Evolutionary conservation across 352 stramenopile genomes (phyloP).

Genomic region (Phytophthora hybrid): DNA sequence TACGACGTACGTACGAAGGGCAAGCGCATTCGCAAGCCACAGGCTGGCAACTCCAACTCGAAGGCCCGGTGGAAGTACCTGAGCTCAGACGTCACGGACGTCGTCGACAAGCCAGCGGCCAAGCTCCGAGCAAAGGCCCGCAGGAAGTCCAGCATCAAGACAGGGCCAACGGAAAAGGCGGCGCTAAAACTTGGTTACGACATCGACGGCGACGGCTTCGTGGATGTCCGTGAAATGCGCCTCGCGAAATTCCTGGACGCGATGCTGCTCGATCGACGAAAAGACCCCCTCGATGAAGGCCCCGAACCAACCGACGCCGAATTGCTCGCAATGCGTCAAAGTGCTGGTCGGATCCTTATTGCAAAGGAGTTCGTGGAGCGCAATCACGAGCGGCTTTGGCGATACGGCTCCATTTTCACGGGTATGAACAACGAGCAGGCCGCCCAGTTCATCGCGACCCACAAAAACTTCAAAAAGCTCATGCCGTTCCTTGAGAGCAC

Average conservation of each 20-base stretch:
- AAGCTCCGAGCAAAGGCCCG: slow-evolving; percentile 24
- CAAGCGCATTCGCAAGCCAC: slow-evolving; percentile 66
- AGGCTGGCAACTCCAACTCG: slow-evolving; percentile 58
- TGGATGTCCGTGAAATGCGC: slow-evolving; percentile 76
- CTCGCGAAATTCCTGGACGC: slow-evolving; percentile 69
- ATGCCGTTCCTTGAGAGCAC: slow-evolving; percentile 68
- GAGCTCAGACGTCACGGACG: slow-evolving; percentile 54
- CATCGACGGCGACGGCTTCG: slow-evolving; percentile 70
- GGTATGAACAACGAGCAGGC: slow-evolving; percentile 65
- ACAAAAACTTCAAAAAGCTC: slow-evolving; percentile 76
- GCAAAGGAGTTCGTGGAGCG: slow-evolving; percentile 77
- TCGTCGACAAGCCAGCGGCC: slow-evolving; percentile 34
- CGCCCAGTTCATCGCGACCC: slow-evolving; percentile 66
- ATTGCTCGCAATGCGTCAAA: slow-evolving; percentile 57
- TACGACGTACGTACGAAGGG: slow-evolving; percentile 52
- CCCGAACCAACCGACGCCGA: slow-evolving; percentile 41
- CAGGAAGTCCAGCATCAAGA: slow-evolving; percentile 13
- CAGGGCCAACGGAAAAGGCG: slow-evolving; percentile 1
- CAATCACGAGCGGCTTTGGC: slow-evolving; percentile 72
- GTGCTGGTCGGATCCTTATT: slow-evolving; percentile 63
- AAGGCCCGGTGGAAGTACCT: slow-evolving; percentile 65
- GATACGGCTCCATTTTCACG: slow-evolving; percentile 72
- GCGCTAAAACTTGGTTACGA: slow-evolving; percentile 50
- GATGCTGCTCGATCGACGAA: slow-evolving; percentile 53
- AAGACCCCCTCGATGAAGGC: slow-evolving; percentile 17